Base-by-base conservation (phyloP, 768 basidiomycete species). In the Pleurotus salmoneostramineus region DNA sequence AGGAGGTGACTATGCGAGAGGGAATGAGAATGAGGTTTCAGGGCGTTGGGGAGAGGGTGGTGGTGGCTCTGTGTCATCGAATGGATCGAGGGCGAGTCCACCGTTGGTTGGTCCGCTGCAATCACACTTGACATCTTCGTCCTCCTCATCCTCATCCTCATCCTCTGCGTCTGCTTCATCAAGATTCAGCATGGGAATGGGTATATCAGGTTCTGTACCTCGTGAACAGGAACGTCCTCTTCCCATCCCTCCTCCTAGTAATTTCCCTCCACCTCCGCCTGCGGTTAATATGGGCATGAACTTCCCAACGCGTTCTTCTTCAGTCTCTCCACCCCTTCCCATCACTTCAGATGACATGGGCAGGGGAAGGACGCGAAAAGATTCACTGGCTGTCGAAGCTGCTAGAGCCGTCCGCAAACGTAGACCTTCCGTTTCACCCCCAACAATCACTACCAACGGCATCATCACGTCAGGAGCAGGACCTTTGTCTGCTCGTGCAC, bases 351-450 rank as follows among this genome's bases (percentile, higher is more conserved):
- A 40, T 33, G 10, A 31, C 40, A 2, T 55, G 57, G 27, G 46
- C 21, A 27, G 50, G 11, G 57, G 42, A 4, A 47, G 60, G 5
- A 56, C 46, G 34, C 55, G 60, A 17, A 61, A 58, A 31, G 60
- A 61, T 45, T 61, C 60, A n/a, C 11, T 58, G 12, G 49, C 57
- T n/a, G 50, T 48, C 52, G 57, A 48, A 14, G 42, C 37, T 7
- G 33, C 15, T 12, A 48, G 46, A 27, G 11, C 15, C n/a, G 37
- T 32, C 15, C 40, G 40, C 10, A 55, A 57, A 21, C 50, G 59
- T 12, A 34, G 35, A 8, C 42, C 36, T 27, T 47, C 57, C 14
- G 15, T 47, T 12, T 57, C 56, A 14, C 57, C 57, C 27, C 48
- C 58, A 5, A 12, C 37, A 45, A 50, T 11, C 21, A 33, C 17